These are phyloP conservation scores for Canariomyces notabilis DNA, from an alignment of 2,329 filamentous ascomycete genomes.

Conservation along the genomic window DNA sequence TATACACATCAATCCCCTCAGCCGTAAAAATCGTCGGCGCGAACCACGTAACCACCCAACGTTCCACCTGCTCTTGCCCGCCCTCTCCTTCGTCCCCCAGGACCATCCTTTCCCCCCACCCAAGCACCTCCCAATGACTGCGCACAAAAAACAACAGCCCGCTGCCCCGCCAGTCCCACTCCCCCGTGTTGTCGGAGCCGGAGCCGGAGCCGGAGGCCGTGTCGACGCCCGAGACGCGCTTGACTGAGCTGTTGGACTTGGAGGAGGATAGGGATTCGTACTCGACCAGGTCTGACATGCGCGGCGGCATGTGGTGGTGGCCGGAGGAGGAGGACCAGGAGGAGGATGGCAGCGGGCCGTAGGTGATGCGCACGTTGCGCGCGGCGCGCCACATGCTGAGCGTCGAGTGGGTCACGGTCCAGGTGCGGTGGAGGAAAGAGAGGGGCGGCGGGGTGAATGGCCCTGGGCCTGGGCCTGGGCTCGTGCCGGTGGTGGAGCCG, in stretches of 20 bases:
- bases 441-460: slow-evolving; percentile 46
- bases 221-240: slow-evolving; percentile 63
- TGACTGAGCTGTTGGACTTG: slow-evolving; percentile 48
- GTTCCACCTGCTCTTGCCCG: too few species aligned
- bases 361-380: slow-evolving; percentile 76
- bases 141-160: slow-evolving; percentile 67
- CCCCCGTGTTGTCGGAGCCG: slow-evolving; percentile 35
- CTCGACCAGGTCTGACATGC: slow-evolving; percentile 66
- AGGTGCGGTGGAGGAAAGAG: slow-evolving; percentile 60
- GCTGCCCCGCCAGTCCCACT: slow-evolving; percentile 74
- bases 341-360: slow-evolving; percentile 48
- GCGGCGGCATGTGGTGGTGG: slow-evolving; percentile 6
- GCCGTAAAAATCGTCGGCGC: slow-evolving; percentile 77
- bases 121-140: slow-evolving; percentile 77
- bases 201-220: slow-evolving; percentile 30
- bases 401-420: slow-evolving; percentile 71
- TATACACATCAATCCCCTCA: slow-evolving; percentile 76
- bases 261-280: slow-evolving; percentile 52
- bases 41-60: slow-evolving; percentile 82
- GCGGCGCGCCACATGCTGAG: slow-evolving; percentile 76
- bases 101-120: slow-evolving; percentile 56
- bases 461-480: too few species aligned
- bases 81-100: slow-evolving; percentile 31
- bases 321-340: background rate
- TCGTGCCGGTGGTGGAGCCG: slow-evolving; percentile 20